These are phyloP conservation scores for Trichosphaerium sp. DNA, from an alignment of 78 protist species.

Conservation along the genomic window DNA sequence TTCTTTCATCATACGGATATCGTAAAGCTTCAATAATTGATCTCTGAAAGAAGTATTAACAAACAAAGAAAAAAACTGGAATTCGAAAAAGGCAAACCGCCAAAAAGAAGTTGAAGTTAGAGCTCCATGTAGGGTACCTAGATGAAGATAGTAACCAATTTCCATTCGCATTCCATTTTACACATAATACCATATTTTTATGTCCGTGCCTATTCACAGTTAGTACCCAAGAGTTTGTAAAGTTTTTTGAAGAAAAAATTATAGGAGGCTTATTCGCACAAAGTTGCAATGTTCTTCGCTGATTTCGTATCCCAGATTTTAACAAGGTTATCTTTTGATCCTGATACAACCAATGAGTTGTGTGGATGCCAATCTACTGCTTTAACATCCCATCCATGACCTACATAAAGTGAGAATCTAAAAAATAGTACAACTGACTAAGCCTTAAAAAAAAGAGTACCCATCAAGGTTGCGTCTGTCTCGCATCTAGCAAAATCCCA, in stretches of 20 bases:
- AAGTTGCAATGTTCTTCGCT: conserved; percentile 32
- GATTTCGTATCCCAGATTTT: conserved; percentile 87
- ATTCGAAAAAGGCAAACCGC: too few species aligned
- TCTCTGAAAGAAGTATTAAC: too few species aligned
- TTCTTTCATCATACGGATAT: conserved; percentile 71
- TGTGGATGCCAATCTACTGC: conserved; percentile 82
- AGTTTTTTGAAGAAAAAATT: too few species aligned
- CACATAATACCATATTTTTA: conserved; percentile 42
- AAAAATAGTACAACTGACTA: background rate
- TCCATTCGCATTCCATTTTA: conserved; percentile 70
- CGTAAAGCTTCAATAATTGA: conserved; percentile 63
- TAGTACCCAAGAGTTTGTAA: too few species aligned
- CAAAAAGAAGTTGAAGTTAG: too few species aligned
- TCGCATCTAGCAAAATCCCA: conserved; percentile 64
- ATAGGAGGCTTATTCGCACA: conserved; percentile 1
- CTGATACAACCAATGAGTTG: conserved; percentile 67
- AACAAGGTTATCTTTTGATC: conserved; percentile 65
- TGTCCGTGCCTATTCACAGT: conserved; percentile 64
- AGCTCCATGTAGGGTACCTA: too few species aligned
- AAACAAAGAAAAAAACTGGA: too few species aligned
- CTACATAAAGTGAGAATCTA: conserved; percentile 12
- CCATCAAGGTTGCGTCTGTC: conserved; percentile 33
- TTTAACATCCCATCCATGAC: conserved; percentile 89
- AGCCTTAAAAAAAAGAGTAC: background rate
- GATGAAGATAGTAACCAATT: conserved; percentile 71